Conservation (phyloP, 75 land plant species). For the Pseudotsuga menziesii region DNA sequence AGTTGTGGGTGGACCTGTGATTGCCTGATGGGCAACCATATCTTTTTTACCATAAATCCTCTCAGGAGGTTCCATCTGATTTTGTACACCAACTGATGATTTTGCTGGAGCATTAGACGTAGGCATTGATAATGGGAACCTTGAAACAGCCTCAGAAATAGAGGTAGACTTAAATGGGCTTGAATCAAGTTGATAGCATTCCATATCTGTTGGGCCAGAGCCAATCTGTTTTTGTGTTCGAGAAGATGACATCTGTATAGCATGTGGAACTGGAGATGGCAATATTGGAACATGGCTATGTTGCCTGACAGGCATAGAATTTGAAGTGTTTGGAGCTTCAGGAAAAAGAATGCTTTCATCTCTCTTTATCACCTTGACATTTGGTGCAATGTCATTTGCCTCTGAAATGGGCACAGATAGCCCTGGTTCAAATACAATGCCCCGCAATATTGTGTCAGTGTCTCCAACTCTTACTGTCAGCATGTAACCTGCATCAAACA, state of each 20-base stretch:
- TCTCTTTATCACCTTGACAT: constrained; percentile 15
- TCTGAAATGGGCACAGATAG: constrained; percentile 39
- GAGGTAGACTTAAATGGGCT: not conserved
- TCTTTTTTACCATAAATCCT: not conserved
- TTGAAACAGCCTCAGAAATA: not conserved
- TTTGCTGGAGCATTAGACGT: not conserved
- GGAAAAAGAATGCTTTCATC: not conserved
- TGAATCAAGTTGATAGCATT: not conserved
- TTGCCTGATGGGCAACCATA: not conserved
- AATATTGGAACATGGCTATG: not conserved
- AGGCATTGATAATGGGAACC: not conserved
- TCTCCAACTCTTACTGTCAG: constrained; percentile 50
- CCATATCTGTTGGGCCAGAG: not conserved
- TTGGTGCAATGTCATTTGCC: constrained; percentile 55
- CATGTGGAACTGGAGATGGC: constrained; percentile 4
- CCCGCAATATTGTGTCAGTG: constrained; percentile 45
- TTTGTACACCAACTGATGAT: not conserved
- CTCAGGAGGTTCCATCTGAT: constrained; percentile 1
- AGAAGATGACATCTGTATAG: not conserved
- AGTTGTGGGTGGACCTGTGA: not conserved
- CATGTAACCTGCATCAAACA: constrained; percentile 69
- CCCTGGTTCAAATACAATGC: constrained; percentile 69
- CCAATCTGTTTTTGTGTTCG: not conserved
- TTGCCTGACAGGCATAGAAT: not conserved
- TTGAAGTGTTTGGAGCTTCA: constrained; percentile 3